phyloP scores from a whole-genome alignment of 768 basidiomycete genomes.

The Crucibulum laeve region DNA sequence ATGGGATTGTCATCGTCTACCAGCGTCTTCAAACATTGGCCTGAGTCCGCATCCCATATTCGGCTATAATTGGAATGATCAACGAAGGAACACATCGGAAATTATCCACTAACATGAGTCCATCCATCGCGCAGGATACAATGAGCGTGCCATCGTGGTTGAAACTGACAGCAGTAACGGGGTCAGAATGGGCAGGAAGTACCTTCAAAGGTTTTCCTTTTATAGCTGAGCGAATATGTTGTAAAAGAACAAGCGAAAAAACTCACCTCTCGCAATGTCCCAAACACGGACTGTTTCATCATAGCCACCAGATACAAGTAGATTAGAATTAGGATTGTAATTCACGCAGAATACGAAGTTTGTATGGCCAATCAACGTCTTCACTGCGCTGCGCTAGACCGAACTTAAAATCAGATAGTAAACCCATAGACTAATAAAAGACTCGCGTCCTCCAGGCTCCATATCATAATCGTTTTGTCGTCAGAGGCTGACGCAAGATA shows the following conservation, averaged over 20 bases:
- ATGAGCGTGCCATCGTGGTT: slow-evolving; percentile 94
- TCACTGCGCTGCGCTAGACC: slow-evolving; percentile 51
- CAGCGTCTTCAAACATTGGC: slow-evolving; percentile 95
- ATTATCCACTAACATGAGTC: slow-evolving; percentile 70
- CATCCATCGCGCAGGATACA: slow-evolving; percentile 94
- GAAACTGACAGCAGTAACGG: slow-evolving; percentile 91
- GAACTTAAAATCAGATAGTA: slow-evolving; percentile 8
- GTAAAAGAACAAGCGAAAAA: neutral
- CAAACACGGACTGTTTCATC: slow-evolving; percentile 97
- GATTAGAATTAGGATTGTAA: slow-evolving; percentile 85
- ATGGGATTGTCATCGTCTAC: slow-evolving; percentile 96
- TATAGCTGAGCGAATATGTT: slow-evolving; percentile 1
- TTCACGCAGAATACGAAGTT: slow-evolving; percentile 94
- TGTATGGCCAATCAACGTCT: slow-evolving; percentile 79
- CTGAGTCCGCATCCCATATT: slow-evolving; percentile 95
- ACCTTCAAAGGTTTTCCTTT: slow-evolving; percentile 81
- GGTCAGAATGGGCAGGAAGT: slow-evolving; percentile 95
- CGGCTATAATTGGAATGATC: slow-evolving; percentile 49
- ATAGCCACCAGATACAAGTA: slow-evolving; percentile 90
- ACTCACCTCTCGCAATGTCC: slow-evolving; percentile 87
- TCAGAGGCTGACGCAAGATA: slow-evolving; percentile 92
- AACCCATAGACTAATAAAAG: neutral
- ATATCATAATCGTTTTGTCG: slow-evolving; percentile 84
- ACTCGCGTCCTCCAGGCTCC: slow-evolving; percentile 68
- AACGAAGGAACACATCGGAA: neutral